phyloP scores from a whole-genome alignment of 2,329 filamentous ascomycete species.

The Metarhizium anisopliae region DNA sequence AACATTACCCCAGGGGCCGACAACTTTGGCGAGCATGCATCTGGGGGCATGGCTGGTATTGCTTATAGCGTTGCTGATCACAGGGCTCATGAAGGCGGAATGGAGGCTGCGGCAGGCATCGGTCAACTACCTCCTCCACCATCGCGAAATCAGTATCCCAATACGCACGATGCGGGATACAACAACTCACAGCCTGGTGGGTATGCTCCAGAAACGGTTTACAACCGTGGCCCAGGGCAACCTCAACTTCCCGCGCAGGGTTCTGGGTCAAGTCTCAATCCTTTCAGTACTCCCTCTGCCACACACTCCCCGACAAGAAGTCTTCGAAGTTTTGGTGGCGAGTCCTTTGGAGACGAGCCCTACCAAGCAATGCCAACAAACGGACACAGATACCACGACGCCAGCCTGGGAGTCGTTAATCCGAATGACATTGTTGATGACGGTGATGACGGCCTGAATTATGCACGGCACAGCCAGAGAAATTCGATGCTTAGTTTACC shows the following conservation, averaged over 20 bases:
- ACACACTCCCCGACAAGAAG: constrained; percentile 40
- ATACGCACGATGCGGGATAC: constrained; percentile 10
- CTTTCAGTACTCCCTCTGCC: constrained; percentile 24
- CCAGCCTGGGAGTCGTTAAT: constrained; percentile 53
- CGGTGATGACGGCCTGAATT: constrained; percentile 72
- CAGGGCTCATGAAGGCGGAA: constrained; percentile 54
- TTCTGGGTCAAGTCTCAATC: constrained; percentile 34
- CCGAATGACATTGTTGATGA: constrained; percentile 79
- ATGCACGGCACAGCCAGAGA: constrained; percentile 33
- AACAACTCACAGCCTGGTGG: constrained; percentile 11
- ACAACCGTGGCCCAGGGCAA: background rate
- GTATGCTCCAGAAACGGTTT: constrained; percentile 8
- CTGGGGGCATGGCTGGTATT: constrained; percentile 59
- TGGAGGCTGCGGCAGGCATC: constrained; percentile 46
- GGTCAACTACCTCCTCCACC: constrained; percentile 29
- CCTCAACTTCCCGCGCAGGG: constrained; percentile 23
- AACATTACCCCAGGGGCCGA: constrained; percentile 54
- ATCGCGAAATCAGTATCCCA: constrained; percentile 21
- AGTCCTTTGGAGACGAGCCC: constrained; percentile 53
- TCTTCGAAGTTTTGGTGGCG: constrained; percentile 32
- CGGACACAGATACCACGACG: constrained; percentile 28
- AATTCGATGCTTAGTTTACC: constrained; percentile 53
- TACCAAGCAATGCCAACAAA: constrained; percentile 41
- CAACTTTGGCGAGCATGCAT: constrained; percentile 54
- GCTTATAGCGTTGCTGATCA: constrained; percentile 57